phyloP scores from a whole-genome alignment of 108 stramenopile species.

The Chaetoceros muelleri region DNA sequence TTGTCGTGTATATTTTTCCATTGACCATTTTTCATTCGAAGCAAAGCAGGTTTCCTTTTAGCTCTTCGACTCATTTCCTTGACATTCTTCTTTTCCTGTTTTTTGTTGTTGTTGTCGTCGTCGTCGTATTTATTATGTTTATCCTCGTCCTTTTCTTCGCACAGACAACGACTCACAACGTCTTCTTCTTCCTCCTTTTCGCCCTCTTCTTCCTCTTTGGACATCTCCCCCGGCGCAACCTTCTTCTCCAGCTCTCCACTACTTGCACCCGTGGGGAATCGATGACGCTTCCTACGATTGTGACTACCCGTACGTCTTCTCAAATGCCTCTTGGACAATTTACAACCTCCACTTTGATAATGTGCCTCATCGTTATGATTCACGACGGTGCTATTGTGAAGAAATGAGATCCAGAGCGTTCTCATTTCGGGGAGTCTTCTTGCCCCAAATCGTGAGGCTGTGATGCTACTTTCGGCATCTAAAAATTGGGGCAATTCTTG shows the following conservation, averaged over 20 bases:
- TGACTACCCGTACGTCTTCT: conserved; percentile 62
- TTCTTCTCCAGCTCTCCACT: neutral
- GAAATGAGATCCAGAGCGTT: conserved; percentile 21
- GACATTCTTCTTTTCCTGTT: neutral
- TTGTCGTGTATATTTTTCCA: neutral
- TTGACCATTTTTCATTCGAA: conserved; percentile 9
- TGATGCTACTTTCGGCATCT: conserved; percentile 53
- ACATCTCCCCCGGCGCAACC: neutral
- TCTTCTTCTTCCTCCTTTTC: neutral
- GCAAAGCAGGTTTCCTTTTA: conserved; percentile 20
- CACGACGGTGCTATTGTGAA: neutral
- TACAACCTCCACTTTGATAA: conserved; percentile 17
- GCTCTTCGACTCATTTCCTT: conserved; percentile 21
- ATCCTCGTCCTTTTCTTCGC: no score
- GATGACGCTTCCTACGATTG: conserved; percentile 32
- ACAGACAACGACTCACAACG: no score
- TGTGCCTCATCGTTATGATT: neutral
- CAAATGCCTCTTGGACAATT: conserved; percentile 64
- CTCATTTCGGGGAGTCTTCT: conserved; percentile 61
- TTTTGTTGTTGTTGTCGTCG: neutral
- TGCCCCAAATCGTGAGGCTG: conserved; percentile 51
- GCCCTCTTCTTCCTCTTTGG: conserved; percentile 5
- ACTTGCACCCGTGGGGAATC: conserved; percentile 33
- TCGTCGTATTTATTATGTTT: neutral
- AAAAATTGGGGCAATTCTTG: conserved; percentile 44